Evolutionary conservation across 1,284 basidiomycete species (phyloP).

Genomic region (Boletus nobilissimus): DNA sequence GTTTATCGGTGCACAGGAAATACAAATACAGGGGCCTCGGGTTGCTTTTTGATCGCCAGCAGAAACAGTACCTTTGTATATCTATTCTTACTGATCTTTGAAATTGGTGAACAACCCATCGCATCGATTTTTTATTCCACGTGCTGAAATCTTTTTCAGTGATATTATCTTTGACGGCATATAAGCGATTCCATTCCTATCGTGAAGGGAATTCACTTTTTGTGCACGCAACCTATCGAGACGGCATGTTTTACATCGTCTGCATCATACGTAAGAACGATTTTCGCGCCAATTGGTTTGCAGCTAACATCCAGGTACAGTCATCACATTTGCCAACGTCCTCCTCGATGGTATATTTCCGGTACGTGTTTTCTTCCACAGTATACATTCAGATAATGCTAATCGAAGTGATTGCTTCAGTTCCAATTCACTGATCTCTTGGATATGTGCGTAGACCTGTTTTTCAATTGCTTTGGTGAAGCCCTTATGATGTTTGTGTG

Average conservation of each 20-base stretch:
- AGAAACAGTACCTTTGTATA: not conserved
- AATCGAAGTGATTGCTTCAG: not conserved
- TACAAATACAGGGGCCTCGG: not conserved
- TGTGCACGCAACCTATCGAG: not conserved
- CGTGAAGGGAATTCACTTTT: not conserved
- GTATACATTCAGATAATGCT: not conserved
- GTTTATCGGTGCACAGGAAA: not conserved
- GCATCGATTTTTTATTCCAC: not conserved
- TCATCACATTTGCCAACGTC: constrained; percentile 34
- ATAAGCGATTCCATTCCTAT: not conserved
- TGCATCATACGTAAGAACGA: constrained; percentile 32
- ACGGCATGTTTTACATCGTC: not conserved
- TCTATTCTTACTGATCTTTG: not conserved
- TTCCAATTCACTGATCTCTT: constrained; percentile 16
- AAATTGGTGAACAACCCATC: not conserved
- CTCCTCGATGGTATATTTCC: constrained; percentile 30
- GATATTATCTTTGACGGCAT: not conserved
- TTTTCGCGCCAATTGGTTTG: not conserved
- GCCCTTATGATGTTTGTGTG: not conserved
- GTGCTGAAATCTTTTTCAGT: not conserved
- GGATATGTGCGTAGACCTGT: not conserved
- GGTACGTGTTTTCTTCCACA: not conserved
- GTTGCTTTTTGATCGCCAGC: not conserved
- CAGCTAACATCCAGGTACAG: constrained; percentile 10
- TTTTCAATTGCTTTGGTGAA: not conserved